phyloP scores from a whole-genome alignment of 768 basidiomycete genomes.

The Mycena rosella region DNA sequence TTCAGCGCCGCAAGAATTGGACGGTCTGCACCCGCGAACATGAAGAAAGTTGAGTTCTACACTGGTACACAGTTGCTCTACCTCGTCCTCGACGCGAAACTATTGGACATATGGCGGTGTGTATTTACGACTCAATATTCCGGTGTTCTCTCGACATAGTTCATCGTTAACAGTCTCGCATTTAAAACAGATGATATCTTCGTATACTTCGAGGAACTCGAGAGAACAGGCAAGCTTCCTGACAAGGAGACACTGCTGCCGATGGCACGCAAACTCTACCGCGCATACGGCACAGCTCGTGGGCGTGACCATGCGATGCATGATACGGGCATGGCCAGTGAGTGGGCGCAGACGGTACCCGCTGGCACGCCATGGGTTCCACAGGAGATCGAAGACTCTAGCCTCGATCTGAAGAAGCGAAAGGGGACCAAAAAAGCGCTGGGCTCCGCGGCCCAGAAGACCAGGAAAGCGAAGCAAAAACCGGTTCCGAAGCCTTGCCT shows the following conservation, averaged over 20 bases:
- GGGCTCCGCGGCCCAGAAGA: background rate
- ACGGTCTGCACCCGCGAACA: too few species aligned
- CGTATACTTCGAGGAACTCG: constrained; percentile 1
- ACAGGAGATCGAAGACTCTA: background rate
- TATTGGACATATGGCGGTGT: constrained; percentile 51
- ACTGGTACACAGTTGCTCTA: too few species aligned
- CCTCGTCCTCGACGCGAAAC: constrained; percentile 44
- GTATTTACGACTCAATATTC: too few species aligned
- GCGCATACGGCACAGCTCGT: constrained; percentile 3
- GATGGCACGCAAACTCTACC: background rate
- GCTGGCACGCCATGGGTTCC: background rate
- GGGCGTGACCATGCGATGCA: constrained; percentile 11
- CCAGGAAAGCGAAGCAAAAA: background rate
- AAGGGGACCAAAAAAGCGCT: background rate
- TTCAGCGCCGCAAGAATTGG: too few species aligned
- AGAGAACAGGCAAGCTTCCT: background rate
- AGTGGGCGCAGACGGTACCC: constrained; percentile 7
- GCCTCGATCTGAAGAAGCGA: background rate
- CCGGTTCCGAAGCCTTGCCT: background rate
- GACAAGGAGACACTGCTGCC: background rate
- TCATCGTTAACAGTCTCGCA: background rate
- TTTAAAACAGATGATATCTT: constrained; percentile 10
- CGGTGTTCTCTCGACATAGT: background rate
- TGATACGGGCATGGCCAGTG: background rate
- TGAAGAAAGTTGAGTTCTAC: too few species aligned